These are phyloP conservation scores for Rhodofomes roseus DNA, from an alignment of 1,284 basidiomycete species.

Conservation along the genomic window DNA sequence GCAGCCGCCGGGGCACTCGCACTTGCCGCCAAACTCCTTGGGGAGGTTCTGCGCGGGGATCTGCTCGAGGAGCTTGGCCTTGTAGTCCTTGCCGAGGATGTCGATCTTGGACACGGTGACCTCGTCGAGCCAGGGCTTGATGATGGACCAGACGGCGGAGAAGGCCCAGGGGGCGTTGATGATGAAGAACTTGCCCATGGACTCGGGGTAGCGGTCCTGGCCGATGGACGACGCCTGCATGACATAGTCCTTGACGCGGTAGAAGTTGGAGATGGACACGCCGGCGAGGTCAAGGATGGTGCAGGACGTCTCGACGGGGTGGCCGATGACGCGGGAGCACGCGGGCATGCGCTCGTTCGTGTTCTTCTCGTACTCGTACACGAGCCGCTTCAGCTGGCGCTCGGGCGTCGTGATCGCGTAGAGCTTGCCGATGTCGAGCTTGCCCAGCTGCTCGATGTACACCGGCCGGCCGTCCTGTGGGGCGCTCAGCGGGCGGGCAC, in stretches of 20 bases:
- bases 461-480: conserved; percentile 88
- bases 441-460: conserved; percentile 93
- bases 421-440: conserved; percentile 83
- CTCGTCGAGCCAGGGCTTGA: conserved; percentile 94
- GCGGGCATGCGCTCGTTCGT: conserved; percentile 79
- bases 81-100: conserved; percentile 70
- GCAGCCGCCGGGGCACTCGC: conserved; percentile 80
- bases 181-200: conserved; percentile 97
- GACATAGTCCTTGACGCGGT: conserved; percentile 92
- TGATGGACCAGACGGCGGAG: conserved; percentile 82
- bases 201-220: conserved; percentile 91
- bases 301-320: conserved; percentile 96
- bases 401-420: conserved; percentile 84
- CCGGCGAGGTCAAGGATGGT: conserved; percentile 93
- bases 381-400: conserved; percentile 86
- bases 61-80: conserved; percentile 71
- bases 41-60: conserved; percentile 86
- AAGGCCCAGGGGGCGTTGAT: conserved; percentile 95
- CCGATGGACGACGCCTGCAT: conserved; percentile 77
- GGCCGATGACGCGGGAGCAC: conserved; percentile 68
- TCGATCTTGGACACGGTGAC: conserved; percentile 93
- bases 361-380: conserved; percentile 94
- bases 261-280: conserved; percentile 84
- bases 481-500: neutral
- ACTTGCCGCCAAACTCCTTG: conserved; percentile 80